A percentile compares a stretch with the other conserved stretches of the same genome.
phyloP scores from a whole-genome alignment of 2,329 filamentous ascomycete genomes.

The Fusarium sterilihyphosum region DNA sequence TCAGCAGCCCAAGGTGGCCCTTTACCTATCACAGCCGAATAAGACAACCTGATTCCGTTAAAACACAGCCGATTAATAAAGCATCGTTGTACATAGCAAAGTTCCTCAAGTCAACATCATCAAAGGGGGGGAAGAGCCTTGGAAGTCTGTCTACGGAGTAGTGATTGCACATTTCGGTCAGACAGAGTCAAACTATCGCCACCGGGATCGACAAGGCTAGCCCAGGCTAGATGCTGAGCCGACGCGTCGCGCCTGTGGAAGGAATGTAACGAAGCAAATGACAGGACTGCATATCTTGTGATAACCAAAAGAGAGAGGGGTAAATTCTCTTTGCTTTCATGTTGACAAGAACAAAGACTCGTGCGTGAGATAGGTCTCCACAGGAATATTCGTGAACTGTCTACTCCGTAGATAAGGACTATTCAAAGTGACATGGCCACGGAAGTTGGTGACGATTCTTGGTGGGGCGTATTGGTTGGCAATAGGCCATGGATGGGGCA shows the following conservation, averaged over 20 bases:
- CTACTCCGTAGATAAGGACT: background rate
- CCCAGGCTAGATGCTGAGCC: conserved; percentile 22
- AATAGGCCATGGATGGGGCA: conserved; percentile 9
- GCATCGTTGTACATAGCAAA: background rate
- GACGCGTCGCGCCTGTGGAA: conserved; percentile 3
- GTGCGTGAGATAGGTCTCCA: background rate
- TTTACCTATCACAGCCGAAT: background rate
- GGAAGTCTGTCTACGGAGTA: background rate
- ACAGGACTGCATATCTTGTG: background rate
- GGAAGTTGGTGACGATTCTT: conserved; percentile 27
- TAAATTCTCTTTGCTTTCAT: background rate
- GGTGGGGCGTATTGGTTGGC: conserved; percentile 21
- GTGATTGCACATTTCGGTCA: background rate
- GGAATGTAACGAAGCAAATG: conserved; percentile 13
- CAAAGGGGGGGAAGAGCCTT: background rate
- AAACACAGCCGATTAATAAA: background rate
- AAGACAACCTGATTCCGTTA: background rate
- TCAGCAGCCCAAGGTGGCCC: background rate
- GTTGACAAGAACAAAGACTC: background rate
- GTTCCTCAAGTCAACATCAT: background rate
- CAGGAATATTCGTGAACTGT: background rate
- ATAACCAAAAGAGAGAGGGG: background rate
- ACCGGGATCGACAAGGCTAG: conserved; percentile 41
- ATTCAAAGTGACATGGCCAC: background rate
- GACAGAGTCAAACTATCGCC: conserved; percentile 20